A percentile compares a stretch with the other conserved stretches of the same genome.
Evolutionary conservation across 805 yeast species (phyloP).

Genomic region (Teunomyces tritomae): DNA sequence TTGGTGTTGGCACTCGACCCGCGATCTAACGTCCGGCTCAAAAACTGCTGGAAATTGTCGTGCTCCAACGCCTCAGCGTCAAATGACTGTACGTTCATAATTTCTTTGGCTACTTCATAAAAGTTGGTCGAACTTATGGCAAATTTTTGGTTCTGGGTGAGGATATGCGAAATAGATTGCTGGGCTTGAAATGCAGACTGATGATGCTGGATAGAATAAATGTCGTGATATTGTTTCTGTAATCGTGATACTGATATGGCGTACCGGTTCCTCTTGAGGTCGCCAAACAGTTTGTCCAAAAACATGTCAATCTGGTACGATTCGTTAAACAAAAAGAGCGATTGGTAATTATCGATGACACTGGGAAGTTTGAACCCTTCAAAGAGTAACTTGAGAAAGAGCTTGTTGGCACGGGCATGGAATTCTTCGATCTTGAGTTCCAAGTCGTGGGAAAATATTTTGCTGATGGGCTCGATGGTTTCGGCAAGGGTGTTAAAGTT

Average conservation of each 20-base stretch:
- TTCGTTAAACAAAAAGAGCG: constrained; percentile 54
- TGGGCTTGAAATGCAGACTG: constrained; percentile 32
- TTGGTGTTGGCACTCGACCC: constrained; percentile 6
- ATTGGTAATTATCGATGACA: constrained; percentile 51
- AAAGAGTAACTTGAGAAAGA: constrained; percentile 55
- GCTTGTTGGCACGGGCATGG: constrained; percentile 63
- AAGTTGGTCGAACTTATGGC: constrained; percentile 46
- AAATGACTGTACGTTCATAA: constrained; percentile 50
- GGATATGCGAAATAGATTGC: constrained; percentile 78
- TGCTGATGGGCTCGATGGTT: constrained; percentile 23
- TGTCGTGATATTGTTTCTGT: constrained; percentile 22
- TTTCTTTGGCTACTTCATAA: constrained; percentile 45
- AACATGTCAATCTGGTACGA: constrained; percentile 53
- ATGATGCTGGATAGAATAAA: constrained; percentile 10
- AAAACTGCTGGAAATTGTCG: constrained; percentile 42
- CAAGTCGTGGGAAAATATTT: constrained; percentile 43
- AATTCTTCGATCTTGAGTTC: constrained; percentile 57
- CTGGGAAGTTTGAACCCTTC: constrained; percentile 55
- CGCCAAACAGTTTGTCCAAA: constrained; percentile 48
- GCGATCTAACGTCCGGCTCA: constrained; percentile 40
- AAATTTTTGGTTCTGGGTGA: constrained; percentile 32
- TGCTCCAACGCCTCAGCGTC: constrained; percentile 31
- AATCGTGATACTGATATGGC: constrained; percentile 28
- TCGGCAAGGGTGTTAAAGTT: constrained; percentile 28
- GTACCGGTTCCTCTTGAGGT: constrained; percentile 45